Evolutionary conservation across 352 stramenopile species (phyloP).

Genomic region (Pythium dissimile): DNA sequence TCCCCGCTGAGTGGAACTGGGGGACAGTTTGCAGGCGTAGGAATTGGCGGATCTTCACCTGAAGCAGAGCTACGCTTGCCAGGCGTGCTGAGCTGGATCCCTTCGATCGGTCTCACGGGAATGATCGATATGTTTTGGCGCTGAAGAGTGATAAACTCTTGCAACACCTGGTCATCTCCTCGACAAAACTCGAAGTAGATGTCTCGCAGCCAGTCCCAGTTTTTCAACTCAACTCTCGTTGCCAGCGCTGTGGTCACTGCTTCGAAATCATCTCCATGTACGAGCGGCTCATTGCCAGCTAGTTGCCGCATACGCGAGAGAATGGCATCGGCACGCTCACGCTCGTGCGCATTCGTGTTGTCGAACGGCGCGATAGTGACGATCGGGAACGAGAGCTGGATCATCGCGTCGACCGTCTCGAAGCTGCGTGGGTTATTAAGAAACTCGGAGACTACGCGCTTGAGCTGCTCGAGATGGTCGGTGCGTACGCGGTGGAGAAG

Average conservation of each 20-base stretch:
- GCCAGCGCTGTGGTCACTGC: background rate
- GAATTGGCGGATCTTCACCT: no score
- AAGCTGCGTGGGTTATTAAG: background rate
- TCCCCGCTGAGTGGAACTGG: no score
- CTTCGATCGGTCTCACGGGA: background rate
- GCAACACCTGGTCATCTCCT: background rate
- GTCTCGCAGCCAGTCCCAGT: slow-evolving; percentile 14
- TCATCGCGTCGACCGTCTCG: slow-evolving; percentile 10
- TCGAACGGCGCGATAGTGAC: slow-evolving; percentile 6
- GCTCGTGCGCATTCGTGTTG: background rate
- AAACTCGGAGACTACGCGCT: slow-evolving; percentile 5
- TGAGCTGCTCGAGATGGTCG: slow-evolving; percentile 13
- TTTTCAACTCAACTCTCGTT: background rate
- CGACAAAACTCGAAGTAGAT: slow-evolving; percentile 15
- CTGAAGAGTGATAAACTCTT: slow-evolving; percentile 1
- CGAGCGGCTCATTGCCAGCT: no score
- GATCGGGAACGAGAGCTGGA: slow-evolving; percentile 10
- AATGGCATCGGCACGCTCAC: slow-evolving; percentile 1
- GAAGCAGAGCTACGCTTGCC: no score
- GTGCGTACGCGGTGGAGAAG: slow-evolving; percentile 2
- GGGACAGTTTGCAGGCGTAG: no score
- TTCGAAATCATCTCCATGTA: background rate
- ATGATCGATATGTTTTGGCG: slow-evolving; percentile 11
- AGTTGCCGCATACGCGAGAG: slow-evolving; percentile 4
- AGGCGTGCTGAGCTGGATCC: no score